Evolutionary conservation across 805 yeast genomes (phyloP), one percentile per base, ranked within the genome.

Genomic region (Clavispora fructus): DNA sequence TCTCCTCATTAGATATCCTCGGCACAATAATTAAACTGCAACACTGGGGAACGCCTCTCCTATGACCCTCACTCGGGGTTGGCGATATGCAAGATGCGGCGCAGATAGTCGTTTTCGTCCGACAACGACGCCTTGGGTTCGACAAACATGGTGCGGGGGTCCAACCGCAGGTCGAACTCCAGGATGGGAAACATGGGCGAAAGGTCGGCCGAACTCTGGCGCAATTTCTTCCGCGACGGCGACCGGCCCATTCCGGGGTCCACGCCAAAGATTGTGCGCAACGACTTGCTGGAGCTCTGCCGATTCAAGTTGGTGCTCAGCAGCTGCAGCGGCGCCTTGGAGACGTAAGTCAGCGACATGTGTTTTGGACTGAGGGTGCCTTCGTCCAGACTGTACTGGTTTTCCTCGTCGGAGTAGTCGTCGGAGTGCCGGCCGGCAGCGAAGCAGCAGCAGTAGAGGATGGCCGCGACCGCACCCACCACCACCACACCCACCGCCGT

Each of bases 401-500:
- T 65, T 45, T 71, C 75, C 44, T 69, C 74, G 46, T 71, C 74
- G 13, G 68, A 60, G 53, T 54, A 68, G 30, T 54, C 62, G 49
- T 63, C 66, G 37, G 55, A 45, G 42, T 50, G 51, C 32, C 40
- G 43, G 33, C 50, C 46, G 10, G 46, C 55, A 4, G 47, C 59
- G 31, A 47, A 54, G 29, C 59, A 74, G 62, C 66, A 77, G 67
- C 56, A 75, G 49, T 50, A 76, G 11, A 78, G 35, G 2, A 83
- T 49, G 0, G 71, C 66, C 0, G 66, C 54, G 1, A 83, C 41
- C 0, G 82, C 41, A 1, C 73, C 73, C 0, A 79, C 55, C 0
- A 67, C 77, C 1, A 83, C 82, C 1, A 88, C 55, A 1, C 91
- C 96, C 14, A 88, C 94, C 0, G 79, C 90, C 2, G 85, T 80